phyloP scores from a whole-genome alignment of 371 early-diverging fungal genomes.

The Mucor irregularis region DNA sequence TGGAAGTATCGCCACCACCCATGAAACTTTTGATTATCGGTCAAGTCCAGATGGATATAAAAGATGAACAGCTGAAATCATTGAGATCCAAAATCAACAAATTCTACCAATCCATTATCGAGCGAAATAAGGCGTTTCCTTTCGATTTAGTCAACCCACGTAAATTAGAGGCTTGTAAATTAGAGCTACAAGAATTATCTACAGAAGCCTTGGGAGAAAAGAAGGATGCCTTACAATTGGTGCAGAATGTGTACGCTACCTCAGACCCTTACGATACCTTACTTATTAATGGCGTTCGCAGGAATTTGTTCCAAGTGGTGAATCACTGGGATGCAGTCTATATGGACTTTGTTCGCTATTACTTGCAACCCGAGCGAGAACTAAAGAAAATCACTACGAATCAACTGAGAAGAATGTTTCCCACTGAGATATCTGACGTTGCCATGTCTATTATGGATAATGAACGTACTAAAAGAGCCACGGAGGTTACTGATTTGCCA shows the following conservation, averaged over 20 bases:
- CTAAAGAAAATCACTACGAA: conserved; percentile 64
- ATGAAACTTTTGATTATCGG: conserved; percentile 69
- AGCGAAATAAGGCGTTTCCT: conserved; percentile 66
- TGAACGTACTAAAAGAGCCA: conserved; percentile 44
- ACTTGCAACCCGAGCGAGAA: conserved; percentile 78
- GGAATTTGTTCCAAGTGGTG: conserved; percentile 75
- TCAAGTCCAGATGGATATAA: conserved; percentile 58
- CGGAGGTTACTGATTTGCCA: conserved; percentile 42
- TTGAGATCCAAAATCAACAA: conserved; percentile 62
- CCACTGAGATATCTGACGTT: conserved; percentile 37
- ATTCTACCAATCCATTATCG: conserved; percentile 76
- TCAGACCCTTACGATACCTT: conserved; percentile 79
- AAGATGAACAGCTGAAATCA: conserved; percentile 62
- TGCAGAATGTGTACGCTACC: conserved; percentile 80
- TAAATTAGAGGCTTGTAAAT: conserved; percentile 65
- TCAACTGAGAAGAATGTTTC: conserved; percentile 70
- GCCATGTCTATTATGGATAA: conserved; percentile 23
- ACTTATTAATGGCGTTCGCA: conserved; percentile 75
- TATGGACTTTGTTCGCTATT: conserved; percentile 69
- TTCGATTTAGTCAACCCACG: conserved; percentile 67
- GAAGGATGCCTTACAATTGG: conserved; percentile 74
- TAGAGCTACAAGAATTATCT: conserved; percentile 64
- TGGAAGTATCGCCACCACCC: conserved; percentile 86
- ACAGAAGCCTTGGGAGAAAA: conserved; percentile 75
- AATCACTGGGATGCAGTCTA: conserved; percentile 86